Evolutionary conservation across 1,284 basidiomycete genomes (phyloP), one percentile per base, ranked within the genome.

Genomic region (Pseudozyma sp.): DNA sequence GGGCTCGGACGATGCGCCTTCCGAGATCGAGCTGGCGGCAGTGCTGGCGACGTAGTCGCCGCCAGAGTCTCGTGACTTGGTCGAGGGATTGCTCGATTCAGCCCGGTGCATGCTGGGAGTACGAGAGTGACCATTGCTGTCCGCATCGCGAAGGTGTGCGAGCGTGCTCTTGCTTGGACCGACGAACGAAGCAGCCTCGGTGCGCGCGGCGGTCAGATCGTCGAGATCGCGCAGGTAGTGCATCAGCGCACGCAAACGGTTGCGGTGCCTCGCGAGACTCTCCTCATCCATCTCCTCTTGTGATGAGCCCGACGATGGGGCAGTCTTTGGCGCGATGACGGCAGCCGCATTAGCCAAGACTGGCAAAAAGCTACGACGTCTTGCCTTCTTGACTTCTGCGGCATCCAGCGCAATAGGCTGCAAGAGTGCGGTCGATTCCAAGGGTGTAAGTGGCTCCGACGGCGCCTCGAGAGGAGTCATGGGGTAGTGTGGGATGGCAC

Each of bases 191-290:
- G 52, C 52, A 18, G 66, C 59, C 36, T 63, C 61, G 42, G 53
- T 64, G 40, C 67, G 60, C 19, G 57, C 61, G 3, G 70, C 64
- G 5, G 61, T 53, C 38, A 99, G 88, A 83, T 97, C 95, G 81
- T 95, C 92, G 89, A 99, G 91, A 82, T 99, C 96, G 79, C 91
- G 91, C 19, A 99, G 89, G 86, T 98, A 98, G 16, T 92, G 92
- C 91, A 98, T 95, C 43, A 99, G 90, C 12, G 92, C 92, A 65
- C 93, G 90, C 53, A 98, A 87, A 25, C 92, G 93, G 49, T 90
- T 88, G 76, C 89, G 89, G 79, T 92, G 92, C 47, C 9, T 53
- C 16, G 73, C 56, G 13, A 65, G 55, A 45, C 61, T 68, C 38
- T 73, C 70, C 19, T 73, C 74, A 42, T 70, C 61, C 52, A 68